Percentiles rank a stretch among this genome's conserved stretches.
phyloP scores from a whole-genome alignment of 257 asterid genomes.

The Marsdenia floribunda region DNA sequence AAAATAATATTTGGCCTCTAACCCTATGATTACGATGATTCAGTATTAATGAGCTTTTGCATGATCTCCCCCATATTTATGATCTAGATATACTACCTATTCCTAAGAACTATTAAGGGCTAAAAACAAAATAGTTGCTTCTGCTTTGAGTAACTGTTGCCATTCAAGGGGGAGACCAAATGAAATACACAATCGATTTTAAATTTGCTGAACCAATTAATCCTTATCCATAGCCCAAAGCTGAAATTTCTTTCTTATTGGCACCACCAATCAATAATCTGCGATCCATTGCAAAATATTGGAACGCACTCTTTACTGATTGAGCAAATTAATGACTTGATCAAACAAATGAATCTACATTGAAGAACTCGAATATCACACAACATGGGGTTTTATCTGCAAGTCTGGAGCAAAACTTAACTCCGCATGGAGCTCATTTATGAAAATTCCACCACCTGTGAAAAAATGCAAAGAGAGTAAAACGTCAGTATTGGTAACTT shows the following conservation, averaged over 20 bases:
- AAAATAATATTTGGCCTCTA: not conserved
- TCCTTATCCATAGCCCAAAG: constrained; percentile 5
- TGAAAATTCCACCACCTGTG: not conserved
- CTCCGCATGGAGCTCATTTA: constrained; percentile 4
- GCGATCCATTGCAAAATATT: constrained; percentile 13
- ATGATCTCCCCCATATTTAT: not conserved
- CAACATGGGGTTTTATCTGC: constrained; percentile 1
- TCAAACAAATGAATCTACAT: constrained; percentile 26
- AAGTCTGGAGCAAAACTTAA: not conserved
- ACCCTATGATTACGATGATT: not conserved
- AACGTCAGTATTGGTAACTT: not conserved
- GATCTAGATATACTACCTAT: not conserved
- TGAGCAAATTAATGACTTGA: constrained; percentile 43
- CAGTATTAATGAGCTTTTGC: not conserved
- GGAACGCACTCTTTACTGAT: constrained; percentile 60
- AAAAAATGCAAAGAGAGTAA: not conserved
- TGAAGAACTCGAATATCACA: constrained; percentile 11
- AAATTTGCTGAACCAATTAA: not conserved
- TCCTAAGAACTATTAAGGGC: constrained; percentile 3
- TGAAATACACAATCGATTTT: not conserved
- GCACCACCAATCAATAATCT: constrained; percentile 8
- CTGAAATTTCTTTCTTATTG: not conserved
- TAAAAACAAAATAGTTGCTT: not conserved
- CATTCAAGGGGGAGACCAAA: constrained; percentile 4
- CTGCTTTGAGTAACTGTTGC: not conserved